Evolutionary conservation across 2,329 filamentous ascomycete genomes (phyloP).

Genomic region (Amauroascus niger): DNA sequence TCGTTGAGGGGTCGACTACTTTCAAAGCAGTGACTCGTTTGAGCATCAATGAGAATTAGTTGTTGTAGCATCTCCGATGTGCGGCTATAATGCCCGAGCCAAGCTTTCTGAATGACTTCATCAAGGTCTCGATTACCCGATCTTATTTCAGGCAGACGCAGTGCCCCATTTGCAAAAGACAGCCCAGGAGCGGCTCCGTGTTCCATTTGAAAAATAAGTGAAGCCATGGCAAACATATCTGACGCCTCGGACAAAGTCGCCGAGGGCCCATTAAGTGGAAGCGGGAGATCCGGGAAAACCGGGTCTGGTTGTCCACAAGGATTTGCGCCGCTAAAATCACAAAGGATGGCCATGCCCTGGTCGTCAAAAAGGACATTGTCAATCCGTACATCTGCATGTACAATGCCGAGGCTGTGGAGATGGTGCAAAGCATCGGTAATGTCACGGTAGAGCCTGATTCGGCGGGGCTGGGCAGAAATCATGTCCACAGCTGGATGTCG

Average conservation of each 20-base stretch:
- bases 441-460: neutral
- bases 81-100: neutral
- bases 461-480: neutral
- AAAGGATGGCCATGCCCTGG: neutral
- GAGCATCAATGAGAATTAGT: neutral
- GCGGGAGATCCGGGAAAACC: neutral
- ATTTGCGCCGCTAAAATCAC: neutral
- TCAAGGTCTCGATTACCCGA: neutral
- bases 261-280: neutral
- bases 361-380: slow-evolving; percentile 1
- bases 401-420: neutral
- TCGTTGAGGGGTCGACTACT: no score
- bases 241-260: neutral
- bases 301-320: neutral
- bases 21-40: no score
- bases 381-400: neutral
- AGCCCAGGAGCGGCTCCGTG: neutral
- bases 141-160: neutral
- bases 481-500: neutral
- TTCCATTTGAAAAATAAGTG: slow-evolving; percentile 1
- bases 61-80: neutral
- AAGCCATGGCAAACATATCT: neutral
- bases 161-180: neutral
- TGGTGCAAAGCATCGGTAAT: neutral
- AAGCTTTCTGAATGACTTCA: neutral